A percentile compares a stretch with the other conserved stretches of the same genome.
phyloP scores from a whole-genome alignment of 805 yeast species.

The Metschnikowia drakensbergensis region DNA sequence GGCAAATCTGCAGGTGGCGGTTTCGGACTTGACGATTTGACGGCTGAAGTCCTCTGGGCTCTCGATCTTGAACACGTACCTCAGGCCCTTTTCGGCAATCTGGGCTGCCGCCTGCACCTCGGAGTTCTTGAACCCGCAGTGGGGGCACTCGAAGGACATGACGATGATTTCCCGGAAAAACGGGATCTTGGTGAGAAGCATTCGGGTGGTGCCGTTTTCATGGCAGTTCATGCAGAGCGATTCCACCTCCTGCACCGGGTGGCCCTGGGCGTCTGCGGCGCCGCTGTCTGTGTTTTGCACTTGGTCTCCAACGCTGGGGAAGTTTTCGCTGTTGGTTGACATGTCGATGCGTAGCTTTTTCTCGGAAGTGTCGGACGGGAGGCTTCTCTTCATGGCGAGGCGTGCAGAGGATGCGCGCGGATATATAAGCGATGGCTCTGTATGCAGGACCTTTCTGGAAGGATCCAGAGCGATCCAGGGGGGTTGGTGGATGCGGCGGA shows the following conservation, averaged over 20 bases:
- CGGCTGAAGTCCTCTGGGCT: constrained; percentile 71
- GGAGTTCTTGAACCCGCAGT: constrained; percentile 85
- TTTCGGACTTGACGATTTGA: constrained; percentile 88
- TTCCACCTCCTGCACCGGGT: constrained; percentile 92
- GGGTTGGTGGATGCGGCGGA: too few relatives aligned
- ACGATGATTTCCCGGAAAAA: constrained; percentile 84
- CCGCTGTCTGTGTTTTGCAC: constrained; percentile 40
- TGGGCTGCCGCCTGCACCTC: constrained; percentile 95
- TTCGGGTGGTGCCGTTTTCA: constrained; percentile 75
- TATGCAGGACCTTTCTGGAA: background rate
- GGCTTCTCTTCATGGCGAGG: constrained; percentile 14
- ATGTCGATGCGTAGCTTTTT: constrained; percentile 16
- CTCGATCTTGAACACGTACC: constrained; percentile 68
- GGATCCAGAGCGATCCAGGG: background rate
- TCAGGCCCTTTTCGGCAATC: constrained; percentile 84
- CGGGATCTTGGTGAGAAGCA: constrained; percentile 86
- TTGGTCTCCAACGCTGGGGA: constrained; percentile 28
- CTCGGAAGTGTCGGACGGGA: constrained; percentile 7
- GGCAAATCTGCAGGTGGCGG: constrained; percentile 71
- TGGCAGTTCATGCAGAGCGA: constrained; percentile 96
- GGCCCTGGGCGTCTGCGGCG: constrained; percentile 87
- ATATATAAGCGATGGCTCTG: background rate
- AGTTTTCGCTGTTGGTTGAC: constrained; percentile 11
- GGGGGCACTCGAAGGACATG: constrained; percentile 95
- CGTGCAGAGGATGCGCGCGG: background rate